Base-by-base conservation (phyloP, 257 asterid genomes). In the Scutellaria galericulata region DNA sequence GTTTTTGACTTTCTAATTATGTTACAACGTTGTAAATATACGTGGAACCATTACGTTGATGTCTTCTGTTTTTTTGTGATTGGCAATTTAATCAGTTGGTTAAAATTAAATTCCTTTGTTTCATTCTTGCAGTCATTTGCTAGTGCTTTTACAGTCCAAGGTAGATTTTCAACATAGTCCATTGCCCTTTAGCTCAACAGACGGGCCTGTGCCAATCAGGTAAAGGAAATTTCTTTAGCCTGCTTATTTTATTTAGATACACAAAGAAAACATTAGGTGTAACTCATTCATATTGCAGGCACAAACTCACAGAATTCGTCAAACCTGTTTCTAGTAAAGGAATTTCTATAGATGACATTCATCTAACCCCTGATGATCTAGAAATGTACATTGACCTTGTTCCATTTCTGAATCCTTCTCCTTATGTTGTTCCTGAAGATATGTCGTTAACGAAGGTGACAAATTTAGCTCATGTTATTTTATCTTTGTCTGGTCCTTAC, bases 371-470 rank as follows among this genome's bases (percentile, higher is more conserved):
- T 12, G 97, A 95, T 82, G 98, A 95, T 84, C 53, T 95, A 67
- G 97, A 92, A 80, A 95, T 95, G 99, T 95, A 84, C 82, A 90
- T 95, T 69, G 99, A 92, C 82, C 97, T 95, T 60, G 99, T 90
- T 72, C 96, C 94, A 0, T 95, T 90, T 78, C 75, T 92, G 39
- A 95, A 92, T 62, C 98, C 97, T 2, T 95, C 99, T 77, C 99
- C 98, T 2, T 95, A 95, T 20, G 82, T 92, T 35, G 98, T 95
- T 60, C 98, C 99, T 3, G 98, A 95, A 64, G 99, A 95, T 80
- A 95, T 92, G 97, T 95, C 99, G 15, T 82, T 95, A 81, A 88
- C 97, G 3, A 95, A 95, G 99, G 99, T 91, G 78, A 78, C 9
- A 9, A 55, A 3, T 75, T 56, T 46, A 14, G 14, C 20, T 2